These are phyloP conservation scores for Chondrostereum purpureum DNA, from an alignment of 1,284 basidiomycete genomes.

Conservation along the genomic window DNA sequence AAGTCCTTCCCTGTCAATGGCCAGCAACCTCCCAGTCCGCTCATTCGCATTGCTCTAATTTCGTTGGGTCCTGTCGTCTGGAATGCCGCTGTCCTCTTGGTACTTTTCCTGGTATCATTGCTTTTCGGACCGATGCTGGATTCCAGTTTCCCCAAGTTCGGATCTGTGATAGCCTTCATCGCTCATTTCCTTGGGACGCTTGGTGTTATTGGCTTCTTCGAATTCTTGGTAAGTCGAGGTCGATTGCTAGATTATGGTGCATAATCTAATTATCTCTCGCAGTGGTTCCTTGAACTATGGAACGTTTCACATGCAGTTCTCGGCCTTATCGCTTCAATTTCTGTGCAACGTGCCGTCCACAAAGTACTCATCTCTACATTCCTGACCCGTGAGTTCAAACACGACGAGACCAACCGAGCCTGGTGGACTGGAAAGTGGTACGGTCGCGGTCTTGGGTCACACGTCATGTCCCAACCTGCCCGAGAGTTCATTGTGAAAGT, in stretches of 20 bases:
- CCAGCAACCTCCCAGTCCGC: constrained; percentile 59
- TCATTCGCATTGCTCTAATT: constrained; percentile 91
- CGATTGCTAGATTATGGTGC: constrained; percentile 4
- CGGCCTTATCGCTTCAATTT: constrained; percentile 81
- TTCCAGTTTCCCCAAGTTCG: constrained; percentile 78
- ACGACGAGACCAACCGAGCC: constrained; percentile 93
- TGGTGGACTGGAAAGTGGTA: constrained; percentile 99
- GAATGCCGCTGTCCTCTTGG: constrained; percentile 85
- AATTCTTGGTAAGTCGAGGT: constrained; percentile 71
- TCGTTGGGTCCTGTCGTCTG: constrained; percentile 92
- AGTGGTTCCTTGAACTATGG: constrained; percentile 97
- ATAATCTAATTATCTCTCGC: constrained; percentile 15
- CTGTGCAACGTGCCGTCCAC: constrained; percentile 85
- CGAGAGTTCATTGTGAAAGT: constrained; percentile 88
- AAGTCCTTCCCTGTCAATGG: constrained; percentile 80
- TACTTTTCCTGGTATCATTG: constrained; percentile 84
- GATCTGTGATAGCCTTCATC: constrained; percentile 83
- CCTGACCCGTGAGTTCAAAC: constrained; percentile 93
- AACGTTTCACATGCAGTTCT: constrained; percentile 86
- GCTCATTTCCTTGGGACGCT: constrained; percentile 77
- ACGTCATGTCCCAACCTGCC: constrained; percentile 83
- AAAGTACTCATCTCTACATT: constrained; percentile 90
- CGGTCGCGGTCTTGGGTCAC: constrained; percentile 81
- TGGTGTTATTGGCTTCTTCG: constrained; percentile 89
- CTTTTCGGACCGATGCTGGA: constrained; percentile 92